A percentile compares a stretch with the other conserved stretches of the same genome.
phyloP scores from a whole-genome alignment of 257 asterid species.

The Nicotiana sylvestris region DNA sequence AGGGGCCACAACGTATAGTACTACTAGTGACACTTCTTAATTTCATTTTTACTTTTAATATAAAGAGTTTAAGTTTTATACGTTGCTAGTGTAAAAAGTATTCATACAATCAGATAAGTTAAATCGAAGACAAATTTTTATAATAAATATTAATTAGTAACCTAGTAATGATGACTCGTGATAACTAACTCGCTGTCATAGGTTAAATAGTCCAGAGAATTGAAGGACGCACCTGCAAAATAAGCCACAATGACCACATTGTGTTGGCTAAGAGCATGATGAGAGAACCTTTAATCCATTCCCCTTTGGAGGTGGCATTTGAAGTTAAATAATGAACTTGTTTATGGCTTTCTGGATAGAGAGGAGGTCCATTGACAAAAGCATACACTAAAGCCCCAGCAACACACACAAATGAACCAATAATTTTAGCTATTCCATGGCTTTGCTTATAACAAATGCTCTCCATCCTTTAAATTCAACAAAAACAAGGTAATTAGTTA shows the following conservation, averaged over 20 bases:
- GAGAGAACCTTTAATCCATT: conserved; percentile 62
- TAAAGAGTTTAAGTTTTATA: background rate
- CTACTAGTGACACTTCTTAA: background rate
- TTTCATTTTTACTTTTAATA: too few relatives aligned
- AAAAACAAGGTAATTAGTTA: background rate
- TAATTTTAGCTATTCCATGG: conserved; percentile 56
- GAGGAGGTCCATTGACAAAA: conserved; percentile 52
- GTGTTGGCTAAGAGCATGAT: conserved; percentile 39
- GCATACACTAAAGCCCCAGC: conserved; percentile 53
- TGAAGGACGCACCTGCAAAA: conserved; percentile 39
- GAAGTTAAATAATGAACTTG: background rate
- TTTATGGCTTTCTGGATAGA: conserved; percentile 23
- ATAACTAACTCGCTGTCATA: too few relatives aligned
- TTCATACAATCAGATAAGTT: background rate
- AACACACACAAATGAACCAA: conserved; percentile 37
- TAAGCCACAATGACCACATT: conserved; percentile 52
- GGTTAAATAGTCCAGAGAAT: too few relatives aligned
- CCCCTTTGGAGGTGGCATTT: conserved; percentile 17
- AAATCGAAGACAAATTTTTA: background rate
- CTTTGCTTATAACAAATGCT: conserved; percentile 24
- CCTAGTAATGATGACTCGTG: too few relatives aligned
- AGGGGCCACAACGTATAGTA: background rate
- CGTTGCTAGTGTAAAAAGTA: background rate
- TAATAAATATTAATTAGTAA: background rate
- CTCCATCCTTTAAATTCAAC: conserved; percentile 34